Base-by-base conservation (phyloP, 2,329 filamentous ascomycete genomes). In the Penicillium freii region DNA sequence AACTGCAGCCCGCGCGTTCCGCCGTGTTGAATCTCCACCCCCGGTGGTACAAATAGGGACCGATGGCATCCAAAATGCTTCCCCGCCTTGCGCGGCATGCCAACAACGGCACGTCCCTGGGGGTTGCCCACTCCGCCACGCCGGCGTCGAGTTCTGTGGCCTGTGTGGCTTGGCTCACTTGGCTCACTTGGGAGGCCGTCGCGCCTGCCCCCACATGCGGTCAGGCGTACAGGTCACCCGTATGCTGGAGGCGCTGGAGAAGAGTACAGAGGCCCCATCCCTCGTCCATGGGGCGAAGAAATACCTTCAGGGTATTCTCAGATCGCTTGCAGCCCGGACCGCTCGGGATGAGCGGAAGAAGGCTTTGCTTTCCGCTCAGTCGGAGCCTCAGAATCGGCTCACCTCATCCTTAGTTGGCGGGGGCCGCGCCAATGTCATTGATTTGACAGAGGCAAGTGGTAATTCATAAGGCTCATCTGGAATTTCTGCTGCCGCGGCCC, bases 121-220 rank as follows among this genome's bases (percentile, higher is more conserved):
- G n/a, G 77, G 79, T 42, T 90, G 87, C 66, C 82, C 82, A 10
- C 73, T 88, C 33, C 87, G 86, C 68, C 62, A 78, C 5, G 81
- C 82, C 9, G 84, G 84, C 2, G 77, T 81, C 2, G 85, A 88
- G 65, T 73, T 81, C 63, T 90, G 87, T 70, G 81, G 81, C 7
- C 78, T 89, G 7, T 89, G 87, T 60, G 85, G 86, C 17, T 78
- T 84, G 23, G 82, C 84, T 1, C 86, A 88, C 17, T 78, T 84
- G 23, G 82, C 84, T 1, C 86, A 88, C 66, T 84, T 78, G 60
- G 85, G 85, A 3, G 69, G 78, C 52, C 72, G 74, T 1, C 78
- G 82, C 33, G 80, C 79, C 9, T 90, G 87, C 66, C 83, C 86
- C 15, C 83, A 87, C 67, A 78, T 90, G 51, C 78, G 77, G 53